phyloP scores from a whole-genome alignment of 1,139 yeast genomes.

The Wickerhamiella infanticola region DNA sequence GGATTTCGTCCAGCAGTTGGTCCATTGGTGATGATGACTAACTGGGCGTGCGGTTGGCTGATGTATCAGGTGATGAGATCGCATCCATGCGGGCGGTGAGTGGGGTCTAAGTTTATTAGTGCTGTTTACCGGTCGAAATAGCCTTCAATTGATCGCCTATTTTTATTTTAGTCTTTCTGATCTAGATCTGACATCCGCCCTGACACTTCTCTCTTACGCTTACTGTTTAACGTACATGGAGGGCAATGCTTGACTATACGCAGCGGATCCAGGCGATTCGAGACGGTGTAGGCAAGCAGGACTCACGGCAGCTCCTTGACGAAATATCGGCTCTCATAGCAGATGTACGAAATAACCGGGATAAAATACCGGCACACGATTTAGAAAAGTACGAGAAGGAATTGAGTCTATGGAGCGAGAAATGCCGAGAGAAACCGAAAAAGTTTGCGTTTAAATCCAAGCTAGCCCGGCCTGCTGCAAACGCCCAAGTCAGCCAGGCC shows the following conservation, averaged over 20 bases:
- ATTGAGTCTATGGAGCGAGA: slow-evolving; percentile 9
- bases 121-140: background rate
- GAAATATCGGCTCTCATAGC: background rate
- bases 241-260: background rate
- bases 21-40: background rate
- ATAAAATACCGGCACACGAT: slow-evolving; percentile 14
- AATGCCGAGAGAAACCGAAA: slow-evolving; percentile 6
- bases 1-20: background rate
- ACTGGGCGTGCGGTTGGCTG: background rate
- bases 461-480: background rate
- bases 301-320: background rate
- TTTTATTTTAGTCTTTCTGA: background rate
- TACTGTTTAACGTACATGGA: background rate
- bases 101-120: background rate
- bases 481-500: background rate
- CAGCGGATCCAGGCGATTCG: background rate
- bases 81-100: too few species aligned
- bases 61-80: too few species aligned
- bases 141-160: background rate
- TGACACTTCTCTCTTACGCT: background rate
- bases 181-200: background rate
- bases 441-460: slow-evolving; percentile 13
- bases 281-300: background rate
- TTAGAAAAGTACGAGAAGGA: slow-evolving; percentile 14
- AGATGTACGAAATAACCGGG: background rate